Percentiles rank a stretch among this genome's conserved stretches.
Conservation (phyloP, 2,329 filamentous ascomycete species). For the Boeremia lycopersici region DNA sequence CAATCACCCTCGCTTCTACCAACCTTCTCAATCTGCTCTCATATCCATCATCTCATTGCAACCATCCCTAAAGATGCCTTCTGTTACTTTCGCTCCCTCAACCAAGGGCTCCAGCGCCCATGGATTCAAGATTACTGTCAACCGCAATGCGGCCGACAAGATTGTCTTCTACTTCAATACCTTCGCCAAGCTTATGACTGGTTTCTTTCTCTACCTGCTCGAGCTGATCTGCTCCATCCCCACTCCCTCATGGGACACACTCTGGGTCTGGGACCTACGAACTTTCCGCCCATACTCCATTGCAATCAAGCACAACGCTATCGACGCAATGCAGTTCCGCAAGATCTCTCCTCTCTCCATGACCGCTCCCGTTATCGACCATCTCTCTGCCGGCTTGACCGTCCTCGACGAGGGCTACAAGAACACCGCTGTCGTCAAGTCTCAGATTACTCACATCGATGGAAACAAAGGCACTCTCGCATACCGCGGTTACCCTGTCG, state of each 20-base stretch:
- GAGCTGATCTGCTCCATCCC: neutral
- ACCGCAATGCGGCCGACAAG: neutral
- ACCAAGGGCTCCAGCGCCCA: neutral
- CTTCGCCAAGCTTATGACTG: neutral
- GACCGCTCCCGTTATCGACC: neutral
- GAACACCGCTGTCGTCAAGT: neutral
- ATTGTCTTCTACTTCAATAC: neutral
- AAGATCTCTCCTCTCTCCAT: neutral
- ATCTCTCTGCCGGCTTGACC: neutral
- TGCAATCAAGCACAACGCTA: neutral
- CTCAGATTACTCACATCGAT: neutral
- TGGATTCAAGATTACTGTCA: neutral
- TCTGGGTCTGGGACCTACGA: neutral
- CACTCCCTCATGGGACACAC: neutral
- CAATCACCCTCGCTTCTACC: neutral
- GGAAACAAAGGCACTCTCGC: neutral
- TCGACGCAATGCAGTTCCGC: neutral
- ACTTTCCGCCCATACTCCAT: neutral
- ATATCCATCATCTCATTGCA: neutral
- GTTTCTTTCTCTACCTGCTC: neutral
- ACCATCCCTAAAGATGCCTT: neutral
- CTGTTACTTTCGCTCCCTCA: neutral
- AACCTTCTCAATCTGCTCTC: neutral
- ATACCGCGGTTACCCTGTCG: neutral
- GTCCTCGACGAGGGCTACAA: neutral